Evolutionary conservation across 331 rosid genomes (phyloP).

Genomic region (Erythrophleum ivorense): DNA sequence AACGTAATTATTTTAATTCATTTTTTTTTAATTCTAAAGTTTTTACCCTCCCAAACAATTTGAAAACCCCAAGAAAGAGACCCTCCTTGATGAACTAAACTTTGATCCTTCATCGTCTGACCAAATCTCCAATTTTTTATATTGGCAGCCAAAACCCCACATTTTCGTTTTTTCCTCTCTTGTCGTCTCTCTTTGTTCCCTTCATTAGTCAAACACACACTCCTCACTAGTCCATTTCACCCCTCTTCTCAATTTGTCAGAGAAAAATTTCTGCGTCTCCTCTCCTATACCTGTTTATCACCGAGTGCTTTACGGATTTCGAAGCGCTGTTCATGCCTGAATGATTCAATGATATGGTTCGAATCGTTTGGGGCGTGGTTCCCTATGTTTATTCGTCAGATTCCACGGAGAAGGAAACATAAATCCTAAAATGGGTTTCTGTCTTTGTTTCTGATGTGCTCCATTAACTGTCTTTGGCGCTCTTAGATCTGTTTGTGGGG

Average conservation of each 20-base stretch:
- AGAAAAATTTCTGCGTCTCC: background rate
- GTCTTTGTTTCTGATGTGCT: conserved; percentile 32
- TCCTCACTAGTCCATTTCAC: conserved; percentile 32
- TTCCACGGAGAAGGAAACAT: conserved; percentile 31
- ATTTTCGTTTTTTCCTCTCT: conserved; percentile 18
- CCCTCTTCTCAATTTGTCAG: conserved; percentile 27
- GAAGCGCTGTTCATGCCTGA: background rate
- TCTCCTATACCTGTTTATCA: background rate
- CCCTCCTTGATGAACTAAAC: conserved; percentile 43
- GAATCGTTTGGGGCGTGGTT: conserved; percentile 33
- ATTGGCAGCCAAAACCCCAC: conserved; percentile 31
- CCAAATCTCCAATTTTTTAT: conserved; percentile 43
- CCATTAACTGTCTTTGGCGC: conserved; percentile 34
- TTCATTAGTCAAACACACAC: conserved; percentile 34
- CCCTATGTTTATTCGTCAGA: conserved; percentile 37
- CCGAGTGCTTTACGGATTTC: background rate
- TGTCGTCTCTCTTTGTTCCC: conserved; percentile 5
- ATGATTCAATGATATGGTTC: conserved; percentile 37
- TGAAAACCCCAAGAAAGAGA: conserved; percentile 50
- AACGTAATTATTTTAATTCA: conserved; percentile 8
- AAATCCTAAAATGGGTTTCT: conserved; percentile 34
- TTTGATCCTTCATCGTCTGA: conserved; percentile 46
- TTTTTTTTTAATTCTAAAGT: background rate
- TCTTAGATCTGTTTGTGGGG: conserved; percentile 49
- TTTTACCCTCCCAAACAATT: conserved; percentile 45